These are phyloP conservation scores for Diaporthe ilicicola DNA, from an alignment of 2,329 filamentous ascomycete genomes.

Conservation along the genomic window DNA sequence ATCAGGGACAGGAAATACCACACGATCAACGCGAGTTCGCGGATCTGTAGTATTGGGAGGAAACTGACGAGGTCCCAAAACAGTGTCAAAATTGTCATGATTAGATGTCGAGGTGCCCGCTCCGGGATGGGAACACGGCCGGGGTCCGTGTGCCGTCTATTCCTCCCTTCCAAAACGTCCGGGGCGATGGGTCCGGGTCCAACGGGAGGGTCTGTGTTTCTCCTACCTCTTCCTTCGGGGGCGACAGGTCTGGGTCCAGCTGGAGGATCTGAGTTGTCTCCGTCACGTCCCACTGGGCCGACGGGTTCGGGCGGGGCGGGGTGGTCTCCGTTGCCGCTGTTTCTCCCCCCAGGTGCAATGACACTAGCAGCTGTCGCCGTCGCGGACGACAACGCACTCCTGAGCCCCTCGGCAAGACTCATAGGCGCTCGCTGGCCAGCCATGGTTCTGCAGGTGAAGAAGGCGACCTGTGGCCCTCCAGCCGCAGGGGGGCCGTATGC, in stretches of 20 bases:
- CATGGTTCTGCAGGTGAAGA: conserved; percentile 19
- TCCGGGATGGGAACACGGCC: background rate
- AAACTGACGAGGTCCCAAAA: background rate
- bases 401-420: background rate
- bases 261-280: background rate
- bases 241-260: background rate
- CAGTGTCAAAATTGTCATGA: background rate
- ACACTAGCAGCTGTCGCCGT: background rate
- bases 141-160: background rate
- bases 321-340: background rate
- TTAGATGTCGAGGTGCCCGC: background rate
- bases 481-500: background rate
- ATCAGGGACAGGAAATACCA: background rate
- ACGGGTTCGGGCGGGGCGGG: background rate
- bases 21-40: background rate
- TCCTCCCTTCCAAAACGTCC: background rate
- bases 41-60: background rate
- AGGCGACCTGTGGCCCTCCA: conserved; percentile 5
- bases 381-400: background rate
- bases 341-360: background rate
- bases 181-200: too few species aligned
- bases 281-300: background rate
- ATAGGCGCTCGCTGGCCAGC: background rate
- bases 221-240: background rate
- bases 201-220: background rate